phyloP scores from a whole-genome alignment of 2,329 filamentous ascomycete species.

The Sarocladium oryzae region DNA sequence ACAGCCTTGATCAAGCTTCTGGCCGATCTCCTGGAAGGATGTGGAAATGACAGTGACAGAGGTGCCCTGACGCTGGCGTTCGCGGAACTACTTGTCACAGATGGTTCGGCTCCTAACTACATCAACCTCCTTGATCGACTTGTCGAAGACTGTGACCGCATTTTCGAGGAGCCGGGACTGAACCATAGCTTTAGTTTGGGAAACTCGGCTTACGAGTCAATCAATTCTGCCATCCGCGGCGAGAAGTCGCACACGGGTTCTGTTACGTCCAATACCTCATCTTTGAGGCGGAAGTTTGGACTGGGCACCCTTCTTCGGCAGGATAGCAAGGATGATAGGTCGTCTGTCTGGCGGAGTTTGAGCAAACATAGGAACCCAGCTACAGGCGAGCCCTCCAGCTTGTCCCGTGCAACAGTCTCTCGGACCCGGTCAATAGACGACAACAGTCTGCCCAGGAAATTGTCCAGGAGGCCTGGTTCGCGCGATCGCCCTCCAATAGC shows the following conservation, averaged over 20 bases:
- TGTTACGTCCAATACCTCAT: slow-evolving; percentile 78
- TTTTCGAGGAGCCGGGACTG: slow-evolving; percentile 63
- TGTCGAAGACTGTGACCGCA: slow-evolving; percentile 79
- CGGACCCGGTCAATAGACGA: slow-evolving; percentile 73
- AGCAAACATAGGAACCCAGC: slow-evolving; percentile 68
- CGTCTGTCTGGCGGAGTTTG: slow-evolving; percentile 78
- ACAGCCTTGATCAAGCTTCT: slow-evolving; percentile 78
- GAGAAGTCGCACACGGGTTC: slow-evolving; percentile 62
- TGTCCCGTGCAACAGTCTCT: slow-evolving; percentile 60
- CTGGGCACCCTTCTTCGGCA: slow-evolving; percentile 70
- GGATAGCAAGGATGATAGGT: slow-evolving; percentile 70
- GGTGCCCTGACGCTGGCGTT: slow-evolving; percentile 85
- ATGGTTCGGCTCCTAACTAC: slow-evolving; percentile 73
- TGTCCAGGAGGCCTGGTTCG: slow-evolving; percentile 43
- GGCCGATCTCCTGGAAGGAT: slow-evolving; percentile 81
- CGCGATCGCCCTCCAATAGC: slow-evolving; percentile 55
- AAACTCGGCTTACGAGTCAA: slow-evolving; percentile 48
- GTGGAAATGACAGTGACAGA: slow-evolving; percentile 83
- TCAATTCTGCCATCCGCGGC: slow-evolving; percentile 48
- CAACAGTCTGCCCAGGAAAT: slow-evolving; percentile 40
- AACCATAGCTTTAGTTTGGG: slow-evolving; percentile 33
- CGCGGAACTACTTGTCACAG: slow-evolving; percentile 74
- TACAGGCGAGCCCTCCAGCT: slow-evolving; percentile 53
- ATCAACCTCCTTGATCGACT: slow-evolving; percentile 84
- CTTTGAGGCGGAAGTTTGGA: slow-evolving; percentile 76